Conservation (phyloP, 768 basidiomycete genomes). For the Lactifluus piperatus region DNA sequence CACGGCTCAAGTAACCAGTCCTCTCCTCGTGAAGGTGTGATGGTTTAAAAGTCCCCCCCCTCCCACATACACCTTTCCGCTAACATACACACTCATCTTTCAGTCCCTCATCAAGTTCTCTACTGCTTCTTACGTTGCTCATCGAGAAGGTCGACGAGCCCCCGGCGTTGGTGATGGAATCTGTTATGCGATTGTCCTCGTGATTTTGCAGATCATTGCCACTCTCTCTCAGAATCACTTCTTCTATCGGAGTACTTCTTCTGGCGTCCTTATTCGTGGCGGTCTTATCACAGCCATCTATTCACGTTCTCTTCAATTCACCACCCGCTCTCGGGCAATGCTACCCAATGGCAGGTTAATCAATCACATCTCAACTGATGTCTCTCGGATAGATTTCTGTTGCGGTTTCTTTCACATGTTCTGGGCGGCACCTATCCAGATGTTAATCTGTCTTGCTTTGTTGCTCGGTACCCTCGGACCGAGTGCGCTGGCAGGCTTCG, state of each 20-base stretch:
- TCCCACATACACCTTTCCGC: background rate
- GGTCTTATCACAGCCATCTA: slow-evolving; percentile 88
- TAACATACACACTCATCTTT: background rate
- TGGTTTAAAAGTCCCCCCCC: background rate
- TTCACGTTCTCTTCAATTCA: slow-evolving; percentile 63
- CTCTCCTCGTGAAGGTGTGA: slow-evolving; percentile 69
- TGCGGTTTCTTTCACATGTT: slow-evolving; percentile 73
- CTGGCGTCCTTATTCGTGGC: slow-evolving; percentile 74
- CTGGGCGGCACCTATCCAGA: slow-evolving; percentile 71
- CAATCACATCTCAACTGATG: slow-evolving; percentile 89
- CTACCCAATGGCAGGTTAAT: slow-evolving; percentile 85
- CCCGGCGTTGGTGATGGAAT: slow-evolving; percentile 51
- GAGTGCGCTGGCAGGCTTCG: slow-evolving; percentile 46
- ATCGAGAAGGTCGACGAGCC: slow-evolving; percentile 21
- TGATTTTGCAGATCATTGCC: slow-evolving; percentile 56
- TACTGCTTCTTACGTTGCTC: slow-evolving; percentile 43
- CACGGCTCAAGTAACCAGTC: slow-evolving; percentile 62
- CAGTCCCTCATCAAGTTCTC: slow-evolving; percentile 68
- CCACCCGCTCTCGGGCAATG: slow-evolving; percentile 67
- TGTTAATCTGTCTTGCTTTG: slow-evolving; percentile 66
- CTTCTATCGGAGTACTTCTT: slow-evolving; percentile 65
- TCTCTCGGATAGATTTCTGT: slow-evolving; percentile 87
- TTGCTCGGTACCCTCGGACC: slow-evolving; percentile 66
- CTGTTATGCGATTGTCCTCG: slow-evolving; percentile 64
- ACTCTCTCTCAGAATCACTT: slow-evolving; percentile 73